A percentile compares a stretch with the other conserved stretches of the same genome.
phyloP scores from a whole-genome alignment of 2,329 filamentous ascomycete species.

The Cladosporium sp. region DNA sequence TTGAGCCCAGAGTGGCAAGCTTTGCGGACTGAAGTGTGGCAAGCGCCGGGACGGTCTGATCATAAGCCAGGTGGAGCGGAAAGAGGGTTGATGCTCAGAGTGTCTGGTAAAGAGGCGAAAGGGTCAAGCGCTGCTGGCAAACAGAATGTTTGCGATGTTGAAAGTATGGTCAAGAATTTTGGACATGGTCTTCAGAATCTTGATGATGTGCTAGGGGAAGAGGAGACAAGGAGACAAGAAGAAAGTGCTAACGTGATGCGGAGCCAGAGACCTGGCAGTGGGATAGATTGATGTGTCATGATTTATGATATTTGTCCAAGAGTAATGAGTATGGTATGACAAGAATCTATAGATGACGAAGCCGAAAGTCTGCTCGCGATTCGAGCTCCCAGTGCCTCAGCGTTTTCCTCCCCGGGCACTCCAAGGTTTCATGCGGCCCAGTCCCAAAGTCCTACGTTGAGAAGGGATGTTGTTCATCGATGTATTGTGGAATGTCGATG shows the following conservation, averaged over 20 bases:
- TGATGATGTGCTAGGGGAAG: conserved; percentile 35
- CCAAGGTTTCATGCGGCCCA: conserved; percentile 50
- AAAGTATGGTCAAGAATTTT: conserved; percentile 34
- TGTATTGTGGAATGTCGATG: conserved; percentile 42
- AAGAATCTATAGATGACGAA: not conserved
- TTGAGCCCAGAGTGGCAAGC: conserved; percentile 72
- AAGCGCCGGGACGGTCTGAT: conserved; percentile 56
- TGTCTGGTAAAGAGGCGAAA: conserved; percentile 48
- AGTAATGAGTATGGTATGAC: not conserved
- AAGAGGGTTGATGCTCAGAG: conserved; percentile 55
- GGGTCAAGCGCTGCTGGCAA: conserved; percentile 25
- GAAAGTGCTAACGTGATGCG: not conserved
- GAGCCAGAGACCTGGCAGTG: conserved; percentile 2
- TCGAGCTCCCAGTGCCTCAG: not conserved
- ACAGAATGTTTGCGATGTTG: conserved; percentile 32
- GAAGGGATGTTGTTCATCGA: conserved; percentile 33
- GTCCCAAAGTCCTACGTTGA: conserved; percentile 47
- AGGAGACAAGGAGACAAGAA: conserved; percentile 45
- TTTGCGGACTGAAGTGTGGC: conserved; percentile 48
- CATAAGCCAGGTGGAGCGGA: conserved; percentile 23
- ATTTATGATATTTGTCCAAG: not conserved
- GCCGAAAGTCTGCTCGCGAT: not conserved
- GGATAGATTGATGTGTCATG: not conserved
- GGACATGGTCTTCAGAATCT: conserved; percentile 33
- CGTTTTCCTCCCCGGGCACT: conserved; percentile 23